Conservation (phyloP, 768 basidiomycete genomes). For the Tulasnella sp. region DNA sequence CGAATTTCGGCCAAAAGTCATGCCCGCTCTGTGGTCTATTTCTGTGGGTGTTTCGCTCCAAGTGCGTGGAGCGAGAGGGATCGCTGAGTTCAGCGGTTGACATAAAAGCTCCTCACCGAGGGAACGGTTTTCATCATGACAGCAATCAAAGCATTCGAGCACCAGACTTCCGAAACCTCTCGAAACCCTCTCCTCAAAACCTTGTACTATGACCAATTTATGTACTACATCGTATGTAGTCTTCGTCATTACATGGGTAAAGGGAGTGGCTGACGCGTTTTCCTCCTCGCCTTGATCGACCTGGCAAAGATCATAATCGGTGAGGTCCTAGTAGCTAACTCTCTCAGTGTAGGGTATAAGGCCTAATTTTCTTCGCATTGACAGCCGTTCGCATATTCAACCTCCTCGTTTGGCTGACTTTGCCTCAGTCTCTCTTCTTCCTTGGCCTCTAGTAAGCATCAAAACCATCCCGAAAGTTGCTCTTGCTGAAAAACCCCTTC, state of each 20-base stretch:
- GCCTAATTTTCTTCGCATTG: not conserved
- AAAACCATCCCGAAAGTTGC: not conserved
- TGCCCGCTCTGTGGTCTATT: not conserved
- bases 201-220: not conserved
- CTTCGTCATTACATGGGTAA: too few relatives aligned
- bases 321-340: not conserved
- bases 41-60: not conserved
- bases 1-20: not conserved
- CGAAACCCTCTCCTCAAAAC: not conserved
- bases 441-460: not conserved
- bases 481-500: not conserved
- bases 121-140: not conserved
- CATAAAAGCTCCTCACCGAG: not conserved
- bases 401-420: not conserved
- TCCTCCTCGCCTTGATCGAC: not conserved
- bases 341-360: not conserved
- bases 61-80: not conserved
- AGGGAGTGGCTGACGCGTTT: not conserved
- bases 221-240: conserved; percentile 2
- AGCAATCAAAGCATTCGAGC: not conserved
- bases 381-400: not conserved
- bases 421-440: not conserved
- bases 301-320: not conserved
- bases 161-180: not conserved
- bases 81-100: not conserved